phyloP scores from a whole-genome alignment of 805 yeast species.

The Kregervanrija fluxuum region DNA sequence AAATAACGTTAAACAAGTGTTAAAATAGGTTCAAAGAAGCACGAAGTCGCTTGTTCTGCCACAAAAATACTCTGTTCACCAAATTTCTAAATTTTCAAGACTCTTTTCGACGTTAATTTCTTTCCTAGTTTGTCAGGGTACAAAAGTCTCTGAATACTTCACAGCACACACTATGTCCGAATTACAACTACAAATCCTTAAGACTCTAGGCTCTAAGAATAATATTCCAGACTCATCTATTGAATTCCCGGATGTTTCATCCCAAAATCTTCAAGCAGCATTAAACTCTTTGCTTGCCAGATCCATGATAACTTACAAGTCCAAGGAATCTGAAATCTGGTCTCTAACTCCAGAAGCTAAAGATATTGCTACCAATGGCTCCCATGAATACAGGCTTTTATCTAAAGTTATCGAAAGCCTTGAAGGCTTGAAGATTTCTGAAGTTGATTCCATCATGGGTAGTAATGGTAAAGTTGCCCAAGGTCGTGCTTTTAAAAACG shows the following conservation, averaged over 20 bases:
- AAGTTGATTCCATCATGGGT: slow-evolving; percentile 68
- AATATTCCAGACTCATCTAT: slow-evolving; percentile 63
- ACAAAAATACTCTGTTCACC: no score
- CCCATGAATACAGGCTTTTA: slow-evolving; percentile 82
- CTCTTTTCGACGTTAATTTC: no score
- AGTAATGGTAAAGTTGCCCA: slow-evolving; percentile 87
- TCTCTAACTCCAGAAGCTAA: slow-evolving; percentile 72
- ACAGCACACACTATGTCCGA: slow-evolving; percentile 46
- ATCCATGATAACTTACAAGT: slow-evolving; percentile 66
- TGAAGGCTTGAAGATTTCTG: slow-evolving; percentile 77
- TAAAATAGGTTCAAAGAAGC: not conserved
- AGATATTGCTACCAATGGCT: slow-evolving; percentile 71
- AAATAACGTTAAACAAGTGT: no score
- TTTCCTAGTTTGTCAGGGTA: no score
- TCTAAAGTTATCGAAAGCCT: slow-evolving; percentile 64
- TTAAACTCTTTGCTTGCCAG: slow-evolving; percentile 81
- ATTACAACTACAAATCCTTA: slow-evolving; percentile 54
- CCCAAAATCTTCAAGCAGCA: slow-evolving; percentile 70
- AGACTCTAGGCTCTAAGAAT: slow-evolving; percentile 55
- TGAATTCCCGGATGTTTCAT: slow-evolving; percentile 57
- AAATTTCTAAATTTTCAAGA: no score
- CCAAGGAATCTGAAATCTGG: slow-evolving; percentile 73
- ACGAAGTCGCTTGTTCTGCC: not conserved
- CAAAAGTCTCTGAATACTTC: no score
- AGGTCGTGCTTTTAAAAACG: slow-evolving; percentile 94